Evolutionary conservation across 345 rosid species (phyloP).

Genomic region (Draba incana): DNA sequence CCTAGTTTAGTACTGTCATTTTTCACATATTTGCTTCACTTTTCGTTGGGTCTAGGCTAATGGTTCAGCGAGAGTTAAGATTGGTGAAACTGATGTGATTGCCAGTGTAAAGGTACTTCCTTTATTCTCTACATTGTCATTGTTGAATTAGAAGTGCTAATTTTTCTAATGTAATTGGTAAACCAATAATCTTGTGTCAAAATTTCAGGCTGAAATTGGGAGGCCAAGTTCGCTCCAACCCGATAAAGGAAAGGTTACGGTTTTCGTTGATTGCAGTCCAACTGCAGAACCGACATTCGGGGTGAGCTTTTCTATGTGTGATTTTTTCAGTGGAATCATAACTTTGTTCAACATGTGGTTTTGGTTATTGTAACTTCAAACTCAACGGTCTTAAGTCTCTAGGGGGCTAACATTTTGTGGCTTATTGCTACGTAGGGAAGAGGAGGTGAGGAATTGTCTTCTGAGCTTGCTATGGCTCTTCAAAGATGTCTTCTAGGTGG

Average conservation of each 20-base stretch:
- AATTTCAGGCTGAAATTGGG: conserved; percentile 83
- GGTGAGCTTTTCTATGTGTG: conserved; percentile 49
- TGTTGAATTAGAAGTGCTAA: conserved; percentile 12
- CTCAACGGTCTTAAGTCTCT: conserved; percentile 2
- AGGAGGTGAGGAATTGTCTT: conserved; percentile 88
- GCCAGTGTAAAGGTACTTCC: conserved; percentile 85
- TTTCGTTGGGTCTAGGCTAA: conserved; percentile 60
- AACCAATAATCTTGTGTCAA: conserved; percentile 11
- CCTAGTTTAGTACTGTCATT: not conserved
- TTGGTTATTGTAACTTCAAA: not conserved
- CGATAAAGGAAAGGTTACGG: conserved; percentile 77
- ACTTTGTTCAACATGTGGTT: not conserved
- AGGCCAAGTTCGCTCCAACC: conserved; percentile 75
- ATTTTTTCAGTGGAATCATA: not conserved
- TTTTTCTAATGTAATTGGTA: not conserved
- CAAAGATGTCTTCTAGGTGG: conserved; percentile 83
- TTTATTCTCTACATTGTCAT: conserved; percentile 5
- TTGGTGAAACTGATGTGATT: conserved; percentile 89
- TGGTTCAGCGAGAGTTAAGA: conserved; percentile 82
- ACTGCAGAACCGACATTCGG: conserved; percentile 82
- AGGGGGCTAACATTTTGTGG: conserved; percentile 13
- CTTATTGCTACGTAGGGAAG: conserved; percentile 63
- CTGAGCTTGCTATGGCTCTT: conserved; percentile 78
- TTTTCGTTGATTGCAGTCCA: conserved; percentile 85
- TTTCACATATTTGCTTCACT: conserved; percentile 10